Conservation (phyloP, 2,329 filamentous ascomycete species). For the Macroventuria anomochaeta region DNA sequence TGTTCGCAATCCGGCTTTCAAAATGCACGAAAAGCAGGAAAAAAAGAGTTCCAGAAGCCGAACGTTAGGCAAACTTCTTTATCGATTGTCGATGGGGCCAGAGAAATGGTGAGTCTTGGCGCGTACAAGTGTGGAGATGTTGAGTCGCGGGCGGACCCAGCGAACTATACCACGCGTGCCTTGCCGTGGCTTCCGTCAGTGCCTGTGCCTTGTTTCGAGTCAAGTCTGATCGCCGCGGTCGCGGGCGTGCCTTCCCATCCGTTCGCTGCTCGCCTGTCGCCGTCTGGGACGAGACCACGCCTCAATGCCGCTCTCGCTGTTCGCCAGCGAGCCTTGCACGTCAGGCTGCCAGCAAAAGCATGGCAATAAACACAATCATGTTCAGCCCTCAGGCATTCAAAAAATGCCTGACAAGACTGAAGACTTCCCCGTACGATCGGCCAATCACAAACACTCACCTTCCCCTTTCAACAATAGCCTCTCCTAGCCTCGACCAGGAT, state of each 20-base stretch:
- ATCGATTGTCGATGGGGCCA: constrained; percentile 6
- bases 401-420: constrained; percentile 7
- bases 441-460: background rate
- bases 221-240: background rate
- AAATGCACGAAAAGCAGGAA: background rate
- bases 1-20: background rate
- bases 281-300: background rate
- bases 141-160: constrained; percentile 2
- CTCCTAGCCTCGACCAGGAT: background rate
- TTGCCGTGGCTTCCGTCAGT: constrained; percentile 7
- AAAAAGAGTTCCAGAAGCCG: background rate
- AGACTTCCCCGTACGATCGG: constrained; percentile 1
- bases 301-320: background rate
- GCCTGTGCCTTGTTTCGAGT: constrained; percentile 7
- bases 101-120: constrained; percentile 3
- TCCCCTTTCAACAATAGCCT: background rate
- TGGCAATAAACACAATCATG: background rate
- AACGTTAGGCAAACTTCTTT: constrained; percentile 4
- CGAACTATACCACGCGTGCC: constrained; percentile 2
- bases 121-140: constrained; percentile 2
- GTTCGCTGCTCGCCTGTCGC: background rate
- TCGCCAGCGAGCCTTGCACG: background rate
- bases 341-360: constrained; percentile 8
- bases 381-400: background rate
- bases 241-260: background rate